A percentile compares a stretch with the other conserved stretches of the same genome.
These are phyloP conservation scores for Didymella pinodella DNA, from an alignment of 2,329 filamentous ascomycete genomes.

Conservation along the genomic window DNA sequence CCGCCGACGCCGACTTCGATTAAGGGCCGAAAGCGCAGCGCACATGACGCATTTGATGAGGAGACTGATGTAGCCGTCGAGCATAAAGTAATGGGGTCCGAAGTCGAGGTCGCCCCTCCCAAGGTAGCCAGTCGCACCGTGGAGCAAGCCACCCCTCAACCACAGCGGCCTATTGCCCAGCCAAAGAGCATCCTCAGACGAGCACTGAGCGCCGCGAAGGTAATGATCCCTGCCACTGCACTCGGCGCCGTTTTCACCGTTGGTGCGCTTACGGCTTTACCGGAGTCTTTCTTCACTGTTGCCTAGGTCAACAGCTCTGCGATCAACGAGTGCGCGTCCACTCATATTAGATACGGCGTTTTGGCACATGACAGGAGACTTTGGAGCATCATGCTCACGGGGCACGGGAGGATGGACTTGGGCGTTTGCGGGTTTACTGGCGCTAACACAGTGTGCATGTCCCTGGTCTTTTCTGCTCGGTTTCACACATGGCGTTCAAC, in stretches of 20 bases:
- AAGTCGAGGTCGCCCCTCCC: conserved; percentile 15
- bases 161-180: conserved; percentile 18
- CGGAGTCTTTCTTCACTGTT: conserved; percentile 33
- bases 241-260: conserved; percentile 31
- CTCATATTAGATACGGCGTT: conserved; percentile 2
- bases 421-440: background rate
- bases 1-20: conserved; percentile 43
- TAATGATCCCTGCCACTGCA: conserved; percentile 24
- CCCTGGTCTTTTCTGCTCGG: background rate
- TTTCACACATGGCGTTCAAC: conserved; percentile 5
- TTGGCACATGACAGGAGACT: background rate
- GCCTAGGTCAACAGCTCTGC: background rate
- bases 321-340: background rate
- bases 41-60: conserved; percentile 27
- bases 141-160: background rate
- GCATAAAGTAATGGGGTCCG: conserved; percentile 12
- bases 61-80: background rate
- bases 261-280: conserved; percentile 32
- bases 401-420: background rate
- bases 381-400: background rate
- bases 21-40: conserved; percentile 44
- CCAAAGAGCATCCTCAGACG: conserved; percentile 27
- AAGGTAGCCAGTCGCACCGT: conserved; percentile 4
- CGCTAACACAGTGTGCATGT: background rate
- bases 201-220: conserved; percentile 26